Percentiles rank a stretch among this genome's conserved stretches.
phyloP scores from a whole-genome alignment of 2,329 filamentous ascomycete species.

The Fusarium circinatum region DNA sequence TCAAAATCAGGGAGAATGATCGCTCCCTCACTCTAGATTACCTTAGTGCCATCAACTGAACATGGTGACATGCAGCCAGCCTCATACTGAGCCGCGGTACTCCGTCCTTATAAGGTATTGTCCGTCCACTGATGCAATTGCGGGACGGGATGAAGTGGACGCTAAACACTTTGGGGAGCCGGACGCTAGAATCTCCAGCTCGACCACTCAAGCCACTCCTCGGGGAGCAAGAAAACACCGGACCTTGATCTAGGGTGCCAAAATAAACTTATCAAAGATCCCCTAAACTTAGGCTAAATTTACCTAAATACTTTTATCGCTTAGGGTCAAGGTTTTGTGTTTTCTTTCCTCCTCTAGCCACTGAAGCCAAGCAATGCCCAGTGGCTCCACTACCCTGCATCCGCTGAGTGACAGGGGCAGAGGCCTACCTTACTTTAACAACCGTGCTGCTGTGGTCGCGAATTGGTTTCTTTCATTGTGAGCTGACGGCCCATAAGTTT shows the following conservation, averaged over 20 bases:
- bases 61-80: background rate
- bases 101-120: background rate
- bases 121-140: background rate
- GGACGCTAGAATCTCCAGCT: conserved; percentile 18
- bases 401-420: conserved; percentile 31
- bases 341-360: background rate
- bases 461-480: conserved; percentile 22
- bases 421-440: conserved; percentile 19
- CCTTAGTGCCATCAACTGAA: background rate
- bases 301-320: too few species aligned
- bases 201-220: conserved; percentile 4
- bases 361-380: conserved; percentile 13
- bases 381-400: conserved; percentile 34
- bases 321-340: too few species aligned
- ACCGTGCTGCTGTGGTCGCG: conserved; percentile 32
- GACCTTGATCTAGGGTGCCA: too few species aligned
- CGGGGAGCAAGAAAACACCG: too few species aligned
- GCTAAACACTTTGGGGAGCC: conserved; percentile 19
- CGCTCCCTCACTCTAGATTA: background rate
- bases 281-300: too few species aligned
- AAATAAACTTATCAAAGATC: too few species aligned
- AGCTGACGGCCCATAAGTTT: conserved; percentile 36
- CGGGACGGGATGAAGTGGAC: conserved; percentile 5
- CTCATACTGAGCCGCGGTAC: background rate
- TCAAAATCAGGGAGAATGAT: background rate